phyloP scores from a whole-genome alignment of 768 basidiomycete species.

The Coprinopsis marcescibilis region DNA sequence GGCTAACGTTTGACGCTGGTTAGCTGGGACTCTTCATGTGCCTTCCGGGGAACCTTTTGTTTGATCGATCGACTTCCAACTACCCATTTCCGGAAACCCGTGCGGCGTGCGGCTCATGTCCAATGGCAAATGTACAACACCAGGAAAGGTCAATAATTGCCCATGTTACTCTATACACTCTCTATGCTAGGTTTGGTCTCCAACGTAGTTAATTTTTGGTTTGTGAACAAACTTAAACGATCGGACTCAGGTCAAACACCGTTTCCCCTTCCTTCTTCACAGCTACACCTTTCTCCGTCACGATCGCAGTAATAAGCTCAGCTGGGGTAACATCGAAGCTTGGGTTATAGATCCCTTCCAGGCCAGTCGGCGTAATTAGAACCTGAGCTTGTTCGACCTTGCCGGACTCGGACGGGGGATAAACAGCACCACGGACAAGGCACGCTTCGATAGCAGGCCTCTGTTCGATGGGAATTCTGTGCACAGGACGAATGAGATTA shows the following conservation, averaged over 20 bases:
- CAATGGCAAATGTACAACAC: too few relatives aligned
- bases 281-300: slow-evolving; percentile 93
- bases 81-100: background rate
- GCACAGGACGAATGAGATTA: slow-evolving; percentile 3
- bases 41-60: too few relatives aligned
- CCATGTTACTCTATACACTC: too few relatives aligned
- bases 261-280: slow-evolving; percentile 54
- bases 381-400: slow-evolving; percentile 66
- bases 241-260: slow-evolving; percentile 56
- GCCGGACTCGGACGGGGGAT: slow-evolving; percentile 41
- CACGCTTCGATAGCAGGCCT: slow-evolving; percentile 85
- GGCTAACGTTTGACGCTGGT: too few relatives aligned
- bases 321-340: slow-evolving; percentile 97
- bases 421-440: slow-evolving; percentile 75
- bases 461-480: slow-evolving; percentile 87
- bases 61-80: background rate
- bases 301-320: slow-evolving; percentile 88
- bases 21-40: too few relatives aligned
- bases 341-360: slow-evolving; percentile 79
- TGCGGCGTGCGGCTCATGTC: too few relatives aligned
- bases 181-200: too few relatives aligned
- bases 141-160: too few relatives aligned
- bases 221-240: slow-evolving; percentile 32
- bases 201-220: background rate
- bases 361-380: slow-evolving; percentile 69